Conservation (phyloP, 2,329 filamentous ascomycete genomes). For the Neonectria hederae region DNA sequence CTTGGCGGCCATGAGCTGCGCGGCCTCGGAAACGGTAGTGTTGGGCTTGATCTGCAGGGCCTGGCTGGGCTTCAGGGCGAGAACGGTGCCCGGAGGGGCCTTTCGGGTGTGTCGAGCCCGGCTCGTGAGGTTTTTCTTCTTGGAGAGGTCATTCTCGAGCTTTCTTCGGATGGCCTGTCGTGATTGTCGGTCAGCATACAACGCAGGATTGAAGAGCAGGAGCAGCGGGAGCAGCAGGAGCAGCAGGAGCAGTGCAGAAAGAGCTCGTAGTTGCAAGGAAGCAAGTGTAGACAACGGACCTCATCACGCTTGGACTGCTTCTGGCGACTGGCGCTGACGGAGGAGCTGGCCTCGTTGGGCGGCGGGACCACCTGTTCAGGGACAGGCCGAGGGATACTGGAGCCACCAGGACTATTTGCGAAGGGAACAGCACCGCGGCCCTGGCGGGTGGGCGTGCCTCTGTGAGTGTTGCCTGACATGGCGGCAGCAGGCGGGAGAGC, state of each 20-base stretch:
- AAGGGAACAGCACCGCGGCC: conserved; percentile 68
- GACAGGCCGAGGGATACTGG: conserved; percentile 77
- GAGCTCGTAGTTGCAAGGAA: neutral
- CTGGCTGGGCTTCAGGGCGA: conserved; percentile 93
- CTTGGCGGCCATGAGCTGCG: conserved; percentile 98
- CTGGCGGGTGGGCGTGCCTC: conserved; percentile 75
- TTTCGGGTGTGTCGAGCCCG: conserved; percentile 88
- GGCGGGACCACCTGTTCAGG: conserved; percentile 61
- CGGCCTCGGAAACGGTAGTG: conserved; percentile 94
- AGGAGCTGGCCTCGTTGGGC: conserved; percentile 69
- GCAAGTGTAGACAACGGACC: conserved; percentile 65
- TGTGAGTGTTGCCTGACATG: conserved; percentile 71
- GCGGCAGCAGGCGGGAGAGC: conserved; percentile 34
- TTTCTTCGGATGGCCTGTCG: conserved; percentile 91
- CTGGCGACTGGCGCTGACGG: conserved; percentile 91
- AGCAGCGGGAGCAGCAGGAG: neutral
- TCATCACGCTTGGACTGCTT: conserved; percentile 99
- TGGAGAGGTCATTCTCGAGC: conserved; percentile 96
- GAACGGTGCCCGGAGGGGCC: conserved; percentile 93
- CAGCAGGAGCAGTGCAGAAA: neutral
- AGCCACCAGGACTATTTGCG: conserved; percentile 68
- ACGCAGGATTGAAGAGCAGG: neutral
- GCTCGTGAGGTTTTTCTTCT: conserved; percentile 86
- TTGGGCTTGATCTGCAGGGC: conserved; percentile 97
- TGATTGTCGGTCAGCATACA: conserved; percentile 32